phyloP scores from a whole-genome alignment of 805 yeast species.

The Cyberlindnera bimundalis region DNA sequence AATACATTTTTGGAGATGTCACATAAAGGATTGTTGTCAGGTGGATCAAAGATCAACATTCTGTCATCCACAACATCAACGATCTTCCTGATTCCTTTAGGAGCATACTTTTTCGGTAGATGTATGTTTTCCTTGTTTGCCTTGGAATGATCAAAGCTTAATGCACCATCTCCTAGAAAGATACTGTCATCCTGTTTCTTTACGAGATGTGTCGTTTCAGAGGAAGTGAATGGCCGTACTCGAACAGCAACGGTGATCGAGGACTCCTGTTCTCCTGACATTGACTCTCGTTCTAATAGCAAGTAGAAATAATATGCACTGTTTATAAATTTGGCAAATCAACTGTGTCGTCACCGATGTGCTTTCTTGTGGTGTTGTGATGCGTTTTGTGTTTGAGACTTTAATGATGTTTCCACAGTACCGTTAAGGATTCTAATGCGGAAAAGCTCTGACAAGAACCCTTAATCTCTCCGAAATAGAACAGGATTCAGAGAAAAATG shows the following conservation, averaged over 20 bases:
- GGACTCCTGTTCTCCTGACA: slow-evolving; percentile 35
- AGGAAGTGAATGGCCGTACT: slow-evolving; percentile 74
- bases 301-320: no score
- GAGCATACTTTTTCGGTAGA: slow-evolving; percentile 28
- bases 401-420: no score
- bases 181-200: slow-evolving; percentile 35
- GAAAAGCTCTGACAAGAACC: no score
- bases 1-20: slow-evolving; percentile 32
- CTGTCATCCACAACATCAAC: slow-evolving; percentile 79
- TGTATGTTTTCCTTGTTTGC: slow-evolving; percentile 21
- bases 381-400: no score
- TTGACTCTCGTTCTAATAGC: no score
- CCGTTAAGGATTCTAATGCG: no score
- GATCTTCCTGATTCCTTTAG: slow-evolving; percentile 60
- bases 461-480: no score
- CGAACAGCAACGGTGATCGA: slow-evolving; percentile 76
- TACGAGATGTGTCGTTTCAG: slow-evolving; percentile 50
- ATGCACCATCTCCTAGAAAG: slow-evolving; percentile 55
- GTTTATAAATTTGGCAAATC: no score
- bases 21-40: slow-evolving; percentile 57
- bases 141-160: slow-evolving; percentile 27
- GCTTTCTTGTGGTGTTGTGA: no score
- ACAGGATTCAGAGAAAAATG: no score
- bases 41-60: slow-evolving; percentile 86
- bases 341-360: no score